Evolutionary conservation across 306 rosid genomes (phyloP).

Genomic region (Vigna angularis): DNA sequence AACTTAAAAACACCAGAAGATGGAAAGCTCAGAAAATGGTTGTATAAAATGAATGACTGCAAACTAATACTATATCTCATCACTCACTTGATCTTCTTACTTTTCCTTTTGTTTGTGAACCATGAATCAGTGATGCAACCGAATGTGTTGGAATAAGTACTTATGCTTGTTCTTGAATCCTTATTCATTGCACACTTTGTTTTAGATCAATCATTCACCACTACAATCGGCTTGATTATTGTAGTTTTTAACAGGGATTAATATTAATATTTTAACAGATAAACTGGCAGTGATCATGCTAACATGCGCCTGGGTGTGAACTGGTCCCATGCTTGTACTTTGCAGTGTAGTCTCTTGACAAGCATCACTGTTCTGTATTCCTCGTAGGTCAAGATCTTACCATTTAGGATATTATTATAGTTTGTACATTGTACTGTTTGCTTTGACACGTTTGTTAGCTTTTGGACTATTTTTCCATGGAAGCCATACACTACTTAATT

Average conservation of each 20-base stretch:
- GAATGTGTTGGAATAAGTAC: not conserved
- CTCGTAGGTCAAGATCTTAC: constrained; percentile 56
- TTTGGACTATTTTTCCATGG: constrained; percentile 34
- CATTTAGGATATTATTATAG: constrained; percentile 38
- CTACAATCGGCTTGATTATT: constrained; percentile 10
- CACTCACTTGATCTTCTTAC: not conserved
- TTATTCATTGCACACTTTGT: not conserved
- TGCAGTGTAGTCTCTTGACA: constrained; percentile 34
- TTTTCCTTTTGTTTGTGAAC: not conserved
- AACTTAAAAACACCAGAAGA: not conserved
- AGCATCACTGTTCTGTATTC: constrained; percentile 42
- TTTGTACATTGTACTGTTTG: constrained; percentile 42
- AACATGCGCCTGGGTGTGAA: constrained; percentile 41
- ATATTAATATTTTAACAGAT: not conserved
- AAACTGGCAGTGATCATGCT: constrained; percentile 23
- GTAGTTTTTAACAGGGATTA: not conserved
- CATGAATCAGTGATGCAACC: not conserved
- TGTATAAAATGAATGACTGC: not conserved
- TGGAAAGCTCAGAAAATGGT: constrained; percentile 7
- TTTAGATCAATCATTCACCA: not conserved
- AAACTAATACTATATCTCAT: not conserved
- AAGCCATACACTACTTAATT: constrained; percentile 27
- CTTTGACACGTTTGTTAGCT: constrained; percentile 48
- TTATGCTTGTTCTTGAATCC: constrained; percentile 13
- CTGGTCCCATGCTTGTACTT: constrained; percentile 10